Percentiles rank a stretch among this genome's conserved stretches.
phyloP scores from a whole-genome alignment of 345 rosid genomes.

The Salix suchowensis region DNA sequence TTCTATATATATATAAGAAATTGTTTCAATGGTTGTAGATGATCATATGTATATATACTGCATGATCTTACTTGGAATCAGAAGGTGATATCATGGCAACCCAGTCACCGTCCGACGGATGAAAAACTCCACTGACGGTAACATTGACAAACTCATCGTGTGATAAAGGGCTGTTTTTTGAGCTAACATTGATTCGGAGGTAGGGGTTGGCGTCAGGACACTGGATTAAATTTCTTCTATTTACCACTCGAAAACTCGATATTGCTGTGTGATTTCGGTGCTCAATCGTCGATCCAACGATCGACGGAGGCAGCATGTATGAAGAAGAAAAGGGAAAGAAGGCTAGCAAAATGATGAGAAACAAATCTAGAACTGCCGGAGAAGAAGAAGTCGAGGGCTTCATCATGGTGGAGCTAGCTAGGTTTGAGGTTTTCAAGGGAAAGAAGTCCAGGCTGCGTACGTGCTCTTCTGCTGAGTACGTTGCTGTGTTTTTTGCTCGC shows the following conservation, averaged over 20 bases:
- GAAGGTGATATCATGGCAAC: conserved; percentile 71
- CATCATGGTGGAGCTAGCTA: background rate
- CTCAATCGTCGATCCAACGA: conserved; percentile 16
- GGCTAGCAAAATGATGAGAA: background rate
- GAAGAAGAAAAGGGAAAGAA: conserved; percentile 8
- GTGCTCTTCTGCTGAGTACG: too few species aligned
- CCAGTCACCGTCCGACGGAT: conserved; percentile 43
- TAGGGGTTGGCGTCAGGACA: conserved; percentile 31
- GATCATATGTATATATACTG: background rate
- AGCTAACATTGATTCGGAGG: conserved; percentile 25
- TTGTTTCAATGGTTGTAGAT: background rate
- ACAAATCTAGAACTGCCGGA: background rate
- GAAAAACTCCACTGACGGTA: conserved; percentile 41
- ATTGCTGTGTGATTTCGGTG: conserved; percentile 46
- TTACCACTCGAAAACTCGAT: conserved; percentile 47
- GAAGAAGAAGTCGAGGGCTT: background rate
- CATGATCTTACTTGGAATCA: conserved; percentile 34
- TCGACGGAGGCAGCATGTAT: conserved; percentile 28
- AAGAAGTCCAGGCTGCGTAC: background rate
- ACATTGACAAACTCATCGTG: conserved; percentile 41
- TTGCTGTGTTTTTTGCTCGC: too few species aligned
- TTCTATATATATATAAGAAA: too few species aligned
- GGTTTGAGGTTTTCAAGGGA: background rate
- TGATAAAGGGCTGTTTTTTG: conserved; percentile 7
- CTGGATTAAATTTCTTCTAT: conserved; percentile 31